Evolutionary conservation across 1,284 basidiomycete genomes (phyloP), one percentile per base, ranked within the genome.

Genomic region (Athelia psychrophila): DNA sequence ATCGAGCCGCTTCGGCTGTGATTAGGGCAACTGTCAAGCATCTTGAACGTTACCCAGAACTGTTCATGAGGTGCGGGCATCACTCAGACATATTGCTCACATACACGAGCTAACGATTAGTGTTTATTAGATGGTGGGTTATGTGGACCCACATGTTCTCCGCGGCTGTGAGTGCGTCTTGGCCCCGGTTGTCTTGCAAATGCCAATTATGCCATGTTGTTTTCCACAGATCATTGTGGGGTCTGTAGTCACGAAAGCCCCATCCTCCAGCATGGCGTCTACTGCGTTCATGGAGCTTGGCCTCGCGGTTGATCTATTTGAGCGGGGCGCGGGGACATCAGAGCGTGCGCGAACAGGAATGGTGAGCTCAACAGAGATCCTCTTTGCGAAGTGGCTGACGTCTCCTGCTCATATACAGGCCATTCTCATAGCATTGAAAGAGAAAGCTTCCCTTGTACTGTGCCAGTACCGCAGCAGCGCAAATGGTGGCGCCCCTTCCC

Each of bases 141-240:
- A 53, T 61, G 27, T 62, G 61, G 61, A 60, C 58, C 15, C 57
- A 62, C 47, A 51, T 50, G 2, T 62, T 64, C 40, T 57, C 60
- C 27, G 58, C 60, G 30, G 55, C 60, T 25, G 61, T 63, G 18
- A 50, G 60, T 52, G 5, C 24, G 13, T n/a, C 16, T 48, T 18
- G 16, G 27, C 32, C 32, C 40, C 13, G 22, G 8, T 18, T 5
- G 8, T n/a, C 12, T 32, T 47, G 16, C 36, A 9, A 32, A 13
- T 1, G 3, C 19, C 23, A 42, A 15, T 40, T 13, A 42, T 23
- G 38, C 16, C 27, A 30, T 30, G 35, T 46, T 23, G 30, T 19
- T 38, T 18, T 19, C n/a, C 27, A 6, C 32, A 60, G 59, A 54
- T 60, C 44, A 56, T 60, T n/a, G 51, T 59, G 13, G 59, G 58